Percentiles rank a stretch among this genome's conserved stretches.
Conservation (phyloP, 139 green algal genomes). For the Chlorella sp. region DNA sequence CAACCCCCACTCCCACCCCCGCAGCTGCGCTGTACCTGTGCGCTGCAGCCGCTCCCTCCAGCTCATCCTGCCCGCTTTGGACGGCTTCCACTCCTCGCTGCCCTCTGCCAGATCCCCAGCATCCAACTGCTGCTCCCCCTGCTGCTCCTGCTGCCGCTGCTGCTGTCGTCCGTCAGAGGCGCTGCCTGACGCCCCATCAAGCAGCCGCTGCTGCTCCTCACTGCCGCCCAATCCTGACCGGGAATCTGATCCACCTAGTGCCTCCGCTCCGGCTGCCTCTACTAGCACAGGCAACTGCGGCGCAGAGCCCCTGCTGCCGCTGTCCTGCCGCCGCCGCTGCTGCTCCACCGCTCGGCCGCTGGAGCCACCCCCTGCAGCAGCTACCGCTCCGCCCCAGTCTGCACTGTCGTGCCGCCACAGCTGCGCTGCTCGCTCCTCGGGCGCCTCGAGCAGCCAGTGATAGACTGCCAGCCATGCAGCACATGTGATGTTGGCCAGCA, state of each 20-base stretch:
- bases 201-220: background rate
- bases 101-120: background rate
- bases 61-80: slow-evolving; percentile 39
- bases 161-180: too few relatives aligned
- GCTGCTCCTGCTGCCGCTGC: slow-evolving; percentile 12
- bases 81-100: too few relatives aligned
- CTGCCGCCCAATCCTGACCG: background rate
- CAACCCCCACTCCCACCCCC: too few relatives aligned
- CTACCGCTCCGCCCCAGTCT: background rate
- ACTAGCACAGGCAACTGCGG: too few relatives aligned
- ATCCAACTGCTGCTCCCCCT: background rate
- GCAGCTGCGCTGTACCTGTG: slow-evolving; percentile 19
- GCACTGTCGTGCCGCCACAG: slow-evolving; percentile 35
- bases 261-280: background rate
- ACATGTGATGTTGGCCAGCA: slow-evolving; percentile 8
- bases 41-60: slow-evolving; percentile 34
- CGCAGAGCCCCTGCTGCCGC: background rate
- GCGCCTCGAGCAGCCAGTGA: slow-evolving; percentile 32
- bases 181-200: background rate
- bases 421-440: background rate
- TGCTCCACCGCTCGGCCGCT: background rate
- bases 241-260: background rate
- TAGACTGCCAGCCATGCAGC: slow-evolving; percentile 32
- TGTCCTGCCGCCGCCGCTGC: background rate
- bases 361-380: background rate